Evolutionary conservation across 768 basidiomycete species (phyloP).

Genomic region (Tulasnella calospora): DNA sequence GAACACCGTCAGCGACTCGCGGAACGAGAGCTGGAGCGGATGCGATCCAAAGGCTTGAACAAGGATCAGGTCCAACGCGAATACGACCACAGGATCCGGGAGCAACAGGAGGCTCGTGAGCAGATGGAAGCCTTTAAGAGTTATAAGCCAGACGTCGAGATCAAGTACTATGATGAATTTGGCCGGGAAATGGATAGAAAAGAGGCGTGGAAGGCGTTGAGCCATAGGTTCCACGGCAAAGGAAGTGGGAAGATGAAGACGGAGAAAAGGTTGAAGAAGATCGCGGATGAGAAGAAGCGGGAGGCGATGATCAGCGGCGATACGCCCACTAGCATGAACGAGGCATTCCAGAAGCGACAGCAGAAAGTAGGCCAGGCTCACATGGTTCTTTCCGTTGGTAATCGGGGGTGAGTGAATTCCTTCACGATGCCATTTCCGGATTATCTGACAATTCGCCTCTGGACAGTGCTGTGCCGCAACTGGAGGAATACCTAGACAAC

Average conservation of each 20-base stretch:
- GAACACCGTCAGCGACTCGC: slow-evolving; percentile 71
- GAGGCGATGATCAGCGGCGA: slow-evolving; percentile 92
- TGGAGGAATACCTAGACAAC: slow-evolving; percentile 69
- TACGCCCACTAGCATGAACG: slow-evolving; percentile 92
- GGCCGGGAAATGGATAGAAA: slow-evolving; percentile 82
- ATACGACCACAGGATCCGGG: slow-evolving; percentile 86
- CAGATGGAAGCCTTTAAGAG: slow-evolving; percentile 77
- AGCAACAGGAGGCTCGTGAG: slow-evolving; percentile 84
- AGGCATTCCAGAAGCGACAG: slow-evolving; percentile 87
- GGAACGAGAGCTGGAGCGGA: slow-evolving; percentile 72
- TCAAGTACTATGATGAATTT: slow-evolving; percentile 95
- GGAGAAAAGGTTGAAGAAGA: slow-evolving; percentile 93
- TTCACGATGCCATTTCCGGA: neutral
- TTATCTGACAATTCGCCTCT: slow-evolving; percentile 27
- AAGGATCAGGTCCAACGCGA: slow-evolving; percentile 93
- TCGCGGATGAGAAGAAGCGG: slow-evolving; percentile 94
- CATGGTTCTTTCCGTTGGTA: slow-evolving; percentile 91
- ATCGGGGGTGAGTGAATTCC: slow-evolving; percentile 62
- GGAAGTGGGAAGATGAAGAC: slow-evolving; percentile 95
- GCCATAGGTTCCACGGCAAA: slow-evolving; percentile 98
- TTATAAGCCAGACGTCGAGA: slow-evolving; percentile 96
- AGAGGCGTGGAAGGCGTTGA: slow-evolving; percentile 98
- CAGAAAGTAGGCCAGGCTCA: slow-evolving; percentile 94
- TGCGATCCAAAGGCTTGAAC: slow-evolving; percentile 69
- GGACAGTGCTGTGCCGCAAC: slow-evolving; percentile 78